These are phyloP conservation scores for Fusarium caatingaense DNA, from an alignment of 2,329 filamentous ascomycete genomes.

Conservation along the genomic window DNA sequence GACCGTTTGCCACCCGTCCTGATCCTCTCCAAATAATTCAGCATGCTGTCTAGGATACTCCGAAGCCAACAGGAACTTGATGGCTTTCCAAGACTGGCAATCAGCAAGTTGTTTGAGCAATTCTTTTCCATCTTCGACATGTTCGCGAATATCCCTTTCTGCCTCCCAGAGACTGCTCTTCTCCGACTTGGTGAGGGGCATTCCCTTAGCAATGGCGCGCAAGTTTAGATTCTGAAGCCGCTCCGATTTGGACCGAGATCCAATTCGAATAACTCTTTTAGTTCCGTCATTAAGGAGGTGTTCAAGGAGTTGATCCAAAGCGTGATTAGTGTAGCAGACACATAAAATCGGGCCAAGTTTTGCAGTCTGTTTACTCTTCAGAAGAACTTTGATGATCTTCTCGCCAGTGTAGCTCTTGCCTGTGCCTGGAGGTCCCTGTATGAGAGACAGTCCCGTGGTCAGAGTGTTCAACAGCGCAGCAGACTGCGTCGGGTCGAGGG, in stretches of 20 bases:
- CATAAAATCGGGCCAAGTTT: background rate
- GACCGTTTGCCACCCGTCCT: background rate
- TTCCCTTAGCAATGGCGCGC: background rate
- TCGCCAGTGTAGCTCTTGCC: slow-evolving; percentile 4
- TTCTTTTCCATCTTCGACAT: background rate
- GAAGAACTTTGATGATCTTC: slow-evolving; percentile 6
- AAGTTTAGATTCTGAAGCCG: background rate
- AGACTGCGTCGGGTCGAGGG: background rate
- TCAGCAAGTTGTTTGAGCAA: background rate
- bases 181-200: background rate
- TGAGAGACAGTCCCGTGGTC: background rate
- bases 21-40: slow-evolving; percentile 1
- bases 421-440: background rate
- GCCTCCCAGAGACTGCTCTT: background rate
- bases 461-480: background rate
- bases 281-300: slow-evolving; percentile 2
- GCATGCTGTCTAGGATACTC: background rate
- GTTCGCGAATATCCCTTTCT: background rate
- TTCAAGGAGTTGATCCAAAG: background rate
- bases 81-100: background rate
- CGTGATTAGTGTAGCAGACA: slow-evolving; percentile 7
- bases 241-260: background rate
- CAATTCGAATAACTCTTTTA: background rate
- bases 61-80: background rate
- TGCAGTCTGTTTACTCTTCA: background rate